Evolutionary conservation across 2,329 filamentous ascomycete species (phyloP), one percentile per base, ranked within the genome.

Genomic region (Ascochyta pisi): DNA sequence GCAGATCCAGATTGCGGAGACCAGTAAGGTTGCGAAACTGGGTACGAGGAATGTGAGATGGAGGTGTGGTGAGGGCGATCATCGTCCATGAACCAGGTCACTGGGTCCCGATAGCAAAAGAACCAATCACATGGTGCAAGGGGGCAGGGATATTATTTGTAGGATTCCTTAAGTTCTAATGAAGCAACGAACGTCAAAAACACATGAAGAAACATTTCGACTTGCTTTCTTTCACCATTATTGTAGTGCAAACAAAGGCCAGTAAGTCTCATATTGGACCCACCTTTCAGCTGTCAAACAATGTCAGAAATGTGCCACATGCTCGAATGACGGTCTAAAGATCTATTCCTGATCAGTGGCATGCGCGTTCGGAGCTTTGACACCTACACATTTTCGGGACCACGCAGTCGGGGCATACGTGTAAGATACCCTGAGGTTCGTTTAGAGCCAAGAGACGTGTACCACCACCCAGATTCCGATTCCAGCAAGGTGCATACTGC

Each of bases 381-480:
- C 35, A 8, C n/a, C 13, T 26, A 15, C 38, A 15, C 13, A 27
- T 2, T 33, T 9, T 38, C n/a, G 19, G 13, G 35, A 22, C 26
- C 52, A 35, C 45, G 35, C 40, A 29, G 24, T 31, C 27, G 34
- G 23, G 38, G 4, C 27, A 23, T 31, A 19, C 24, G 24, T 40
- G 16, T 38, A 27, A 44, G 34, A 52, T 33, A 19, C 29, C 44
- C 38, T 26, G 22, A 43, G 12, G 19, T 29, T 29, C 22, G 19
- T 27, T 41, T 19, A 26, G 29, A 40, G 41, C 52, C 29, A 50
- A 45, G 46, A 50, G 41, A 55, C 27, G 49, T 55, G 52, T 46
- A 55, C 29, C 41, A 50, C 41, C 41, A 33, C 35, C 22, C 10
- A 16, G 22, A 6, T 22, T 54, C 41, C 29, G 7, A 24, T 45